These are phyloP conservation scores for Russula griseocarnosa DNA, from an alignment of 768 basidiomycete species.

Conservation along the genomic window DNA sequence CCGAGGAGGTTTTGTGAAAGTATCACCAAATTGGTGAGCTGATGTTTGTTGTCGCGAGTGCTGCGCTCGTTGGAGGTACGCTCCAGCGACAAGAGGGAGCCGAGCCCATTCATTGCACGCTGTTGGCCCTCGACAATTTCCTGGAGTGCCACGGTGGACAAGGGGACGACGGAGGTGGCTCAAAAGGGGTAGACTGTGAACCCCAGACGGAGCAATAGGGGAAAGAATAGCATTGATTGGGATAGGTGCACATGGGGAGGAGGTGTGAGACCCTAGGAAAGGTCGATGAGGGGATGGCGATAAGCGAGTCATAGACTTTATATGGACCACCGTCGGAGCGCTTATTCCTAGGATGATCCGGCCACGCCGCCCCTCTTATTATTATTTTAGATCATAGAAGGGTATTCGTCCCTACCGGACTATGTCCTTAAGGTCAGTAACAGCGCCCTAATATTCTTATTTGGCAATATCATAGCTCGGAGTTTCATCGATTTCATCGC, in stretches of 20 bases:
- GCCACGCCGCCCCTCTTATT: too few relatives aligned
- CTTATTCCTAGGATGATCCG: background rate
- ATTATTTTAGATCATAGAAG: background rate
- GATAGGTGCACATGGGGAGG: slow-evolving; percentile 14
- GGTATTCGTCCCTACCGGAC: too few relatives aligned
- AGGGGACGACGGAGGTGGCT: background rate
- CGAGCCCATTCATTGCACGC: slow-evolving; percentile 12
- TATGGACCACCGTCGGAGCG: background rate
- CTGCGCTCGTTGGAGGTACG: slow-evolving; percentile 3
- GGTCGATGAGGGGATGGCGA: background rate
- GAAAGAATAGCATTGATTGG: background rate
- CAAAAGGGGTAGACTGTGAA: slow-evolving; percentile 2
- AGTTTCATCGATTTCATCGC: background rate
- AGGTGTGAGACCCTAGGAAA: slow-evolving; percentile 3
- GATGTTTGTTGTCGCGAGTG: slow-evolving; percentile 20
- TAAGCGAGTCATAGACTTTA: slow-evolving; percentile 6
- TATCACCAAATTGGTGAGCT: slow-evolving; percentile 7
- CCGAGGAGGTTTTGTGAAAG: slow-evolving; percentile 19
- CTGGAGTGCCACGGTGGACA: slow-evolving; percentile 17
- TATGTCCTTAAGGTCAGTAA: background rate
- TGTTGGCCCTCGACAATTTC: slow-evolving; percentile 23
- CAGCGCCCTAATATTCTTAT: background rate
- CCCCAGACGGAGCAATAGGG: background rate
- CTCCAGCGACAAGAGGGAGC: slow-evolving; percentile 17
- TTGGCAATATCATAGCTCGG: too few relatives aligned